Evolutionary conservation across 306 rosid species (phyloP).

Genomic region (Corylus americana): DNA sequence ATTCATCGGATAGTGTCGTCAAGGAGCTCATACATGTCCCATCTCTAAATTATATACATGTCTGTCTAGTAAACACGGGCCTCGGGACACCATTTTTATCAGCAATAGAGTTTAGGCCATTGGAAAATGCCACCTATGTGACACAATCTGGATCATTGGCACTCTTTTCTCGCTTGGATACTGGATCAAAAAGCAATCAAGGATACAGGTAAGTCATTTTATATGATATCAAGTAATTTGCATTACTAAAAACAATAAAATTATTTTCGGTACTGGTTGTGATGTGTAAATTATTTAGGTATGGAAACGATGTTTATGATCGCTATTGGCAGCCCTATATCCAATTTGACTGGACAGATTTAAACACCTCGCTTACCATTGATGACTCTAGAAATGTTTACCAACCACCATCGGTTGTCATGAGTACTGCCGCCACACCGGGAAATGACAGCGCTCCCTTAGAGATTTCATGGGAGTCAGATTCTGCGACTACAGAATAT

Average conservation of each 20-base stretch:
- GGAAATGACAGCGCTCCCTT: not conserved
- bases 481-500: not conserved
- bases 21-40: slow-evolving; percentile 42
- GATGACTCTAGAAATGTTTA: too few species aligned
- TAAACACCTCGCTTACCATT: slow-evolving; percentile 23
- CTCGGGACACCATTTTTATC: slow-evolving; percentile 60
- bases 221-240: not conserved
- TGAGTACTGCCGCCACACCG: slow-evolving; percentile 36
- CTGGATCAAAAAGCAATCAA: slow-evolving; percentile 26
- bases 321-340: slow-evolving; percentile 29
- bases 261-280: too few species aligned
- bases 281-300: slow-evolving; percentile 30
- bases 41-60: slow-evolving; percentile 28
- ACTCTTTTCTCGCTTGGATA: not conserved
- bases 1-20: not conserved
- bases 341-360: too few species aligned
- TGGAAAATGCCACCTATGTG: slow-evolving; percentile 25
- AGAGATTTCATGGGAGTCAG: not conserved
- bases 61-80: slow-evolving; percentile 46
- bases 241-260: too few species aligned
- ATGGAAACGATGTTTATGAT: slow-evolving; percentile 39
- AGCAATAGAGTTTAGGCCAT: slow-evolving; percentile 47
- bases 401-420: slow-evolving; percentile 31
- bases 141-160: slow-evolving; percentile 17
- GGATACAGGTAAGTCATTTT: slow-evolving; percentile 6